These are phyloP conservation scores for Pseudonitzschia multistriata DNA, from an alignment of 108 stramenopile species.

Conservation along the genomic window DNA sequence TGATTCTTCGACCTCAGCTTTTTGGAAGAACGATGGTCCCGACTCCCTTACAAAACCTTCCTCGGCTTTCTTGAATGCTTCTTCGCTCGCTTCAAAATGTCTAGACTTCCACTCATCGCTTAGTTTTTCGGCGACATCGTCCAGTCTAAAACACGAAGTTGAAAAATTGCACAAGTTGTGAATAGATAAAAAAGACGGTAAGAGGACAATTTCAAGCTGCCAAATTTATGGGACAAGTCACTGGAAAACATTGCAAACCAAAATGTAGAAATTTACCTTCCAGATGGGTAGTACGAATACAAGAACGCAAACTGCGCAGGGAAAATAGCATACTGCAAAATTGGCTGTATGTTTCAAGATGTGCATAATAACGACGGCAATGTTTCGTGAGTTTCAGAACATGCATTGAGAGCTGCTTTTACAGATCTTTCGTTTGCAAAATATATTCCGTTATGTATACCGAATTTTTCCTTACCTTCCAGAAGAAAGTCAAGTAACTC, in stretches of 20 bases:
- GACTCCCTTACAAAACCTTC: slow-evolving; percentile 49
- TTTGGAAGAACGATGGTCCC: slow-evolving; percentile 84
- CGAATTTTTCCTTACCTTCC: slow-evolving; percentile 52
- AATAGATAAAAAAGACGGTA: neutral
- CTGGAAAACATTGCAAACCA: neutral
- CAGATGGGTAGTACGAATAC: slow-evolving; percentile 86
- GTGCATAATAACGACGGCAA: neutral
- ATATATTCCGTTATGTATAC: neutral
- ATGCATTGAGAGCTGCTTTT: too few relatives aligned
- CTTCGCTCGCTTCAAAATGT: slow-evolving; percentile 67
- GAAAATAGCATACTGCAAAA: slow-evolving; percentile 87
- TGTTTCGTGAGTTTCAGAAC: too few relatives aligned
- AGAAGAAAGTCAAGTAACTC: slow-evolving; percentile 89
- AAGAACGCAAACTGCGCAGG: slow-evolving; percentile 88
- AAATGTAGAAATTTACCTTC: slow-evolving; percentile 19
- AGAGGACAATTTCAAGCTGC: neutral
- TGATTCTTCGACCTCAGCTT: slow-evolving; percentile 39
- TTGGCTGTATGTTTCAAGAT: slow-evolving; percentile 26
- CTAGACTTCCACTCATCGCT: slow-evolving; percentile 65
- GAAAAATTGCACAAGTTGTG: neutral
- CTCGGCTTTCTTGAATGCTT: slow-evolving; percentile 64
- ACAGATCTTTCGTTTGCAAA: too few relatives aligned
- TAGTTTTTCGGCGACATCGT: slow-evolving; percentile 59
- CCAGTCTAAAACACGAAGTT: slow-evolving; percentile 48
- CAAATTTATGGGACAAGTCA: neutral